Evolutionary conservation across 768 basidiomycete genomes (phyloP), one percentile per base, ranked within the genome.

Genomic region (Pulveroboletus ravenelii): DNA sequence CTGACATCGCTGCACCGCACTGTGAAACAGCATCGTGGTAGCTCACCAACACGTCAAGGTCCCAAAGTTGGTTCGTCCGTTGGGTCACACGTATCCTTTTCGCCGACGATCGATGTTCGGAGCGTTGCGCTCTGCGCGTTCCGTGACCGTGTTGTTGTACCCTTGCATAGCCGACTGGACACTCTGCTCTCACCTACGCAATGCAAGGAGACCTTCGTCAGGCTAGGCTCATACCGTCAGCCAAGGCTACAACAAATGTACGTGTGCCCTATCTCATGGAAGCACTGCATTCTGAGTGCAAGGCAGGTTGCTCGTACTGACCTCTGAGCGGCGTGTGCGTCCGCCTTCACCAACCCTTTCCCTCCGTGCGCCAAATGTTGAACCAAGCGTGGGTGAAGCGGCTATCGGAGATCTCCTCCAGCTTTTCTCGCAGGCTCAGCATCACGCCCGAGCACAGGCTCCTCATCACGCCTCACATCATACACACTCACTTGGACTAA

Each of bases 161-260:
- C 89, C 0, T 70, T 86, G 15, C 79, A 74, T 44, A 61, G 77
- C 46, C 72, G 79, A 9, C 68, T 91, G 12, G 74, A 82, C 39
- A 66, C 73, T 3, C 76, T 83, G 12, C 73, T 90, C 31, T 78
- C 77, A 23, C 66, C 76, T 41, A 67, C 77, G 1, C 79, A 74
- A 40, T 69, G 73, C 30, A 80, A 84, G 51, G 85, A 85, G 41
- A 75, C 71, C 39, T 71, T 79, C 37, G 70, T 78, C 31, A 81
- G 84, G 47, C 73, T 75, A 3, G 66, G 75, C 12, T 74, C 77
- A 2, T 80, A 82, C 52, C 78, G 82, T 50, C 78, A 80, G 48
- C 85, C 88, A 15, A 78, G 87, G 20, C 66, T 92, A 18, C 88
- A 89, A 55, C 89, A 92, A 66, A 91, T 92, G 89, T 87, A 59